These are phyloP conservation scores for Penicillium simplicissimum DNA, from an alignment of 495 filamentous ascomycete genomes.

Conservation along the genomic window DNA sequence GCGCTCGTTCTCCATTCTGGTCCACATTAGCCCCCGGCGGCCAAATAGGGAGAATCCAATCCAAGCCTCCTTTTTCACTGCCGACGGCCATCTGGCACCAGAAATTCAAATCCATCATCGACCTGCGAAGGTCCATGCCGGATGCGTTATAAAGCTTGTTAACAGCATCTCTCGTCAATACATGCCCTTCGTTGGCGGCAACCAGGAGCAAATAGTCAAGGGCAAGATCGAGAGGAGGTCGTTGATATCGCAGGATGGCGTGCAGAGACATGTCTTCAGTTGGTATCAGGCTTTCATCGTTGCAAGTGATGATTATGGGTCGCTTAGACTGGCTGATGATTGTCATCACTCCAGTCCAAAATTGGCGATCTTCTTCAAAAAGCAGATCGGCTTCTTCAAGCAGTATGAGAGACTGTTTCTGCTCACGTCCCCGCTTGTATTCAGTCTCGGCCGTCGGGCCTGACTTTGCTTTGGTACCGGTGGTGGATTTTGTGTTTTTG, in stretches of 20 bases:
- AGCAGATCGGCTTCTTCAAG: slow-evolving; percentile 93
- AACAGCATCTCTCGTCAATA: slow-evolving; percentile 67
- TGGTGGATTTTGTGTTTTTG: slow-evolving; percentile 24
- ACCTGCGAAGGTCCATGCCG: slow-evolving; percentile 70
- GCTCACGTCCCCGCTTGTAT: slow-evolving; percentile 52
- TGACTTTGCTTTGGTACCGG: slow-evolving; percentile 12
- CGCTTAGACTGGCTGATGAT: slow-evolving; percentile 82
- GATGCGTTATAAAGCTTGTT: slow-evolving; percentile 67
- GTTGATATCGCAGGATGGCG: slow-evolving; percentile 80
- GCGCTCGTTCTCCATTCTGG: slow-evolving; percentile 59
- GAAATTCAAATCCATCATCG: slow-evolving; percentile 85
- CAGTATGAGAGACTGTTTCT: slow-evolving; percentile 93
- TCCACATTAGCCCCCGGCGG: slow-evolving; percentile 69
- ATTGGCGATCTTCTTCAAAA: slow-evolving; percentile 92
- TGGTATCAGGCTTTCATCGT: slow-evolving; percentile 77
- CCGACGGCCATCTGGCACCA: slow-evolving; percentile 97
- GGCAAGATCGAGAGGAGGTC: slow-evolving; percentile 66
- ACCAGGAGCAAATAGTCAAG: slow-evolving; percentile 80
- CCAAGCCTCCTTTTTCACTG: slow-evolving; percentile 81
- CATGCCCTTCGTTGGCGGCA: slow-evolving; percentile 89
- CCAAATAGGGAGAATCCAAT: slow-evolving; percentile 82
- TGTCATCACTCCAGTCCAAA: slow-evolving; percentile 79
- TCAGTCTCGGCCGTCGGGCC: slow-evolving; percentile 22
- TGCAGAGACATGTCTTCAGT: slow-evolving; percentile 69
- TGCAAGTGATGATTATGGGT: slow-evolving; percentile 94